Evolutionary conservation across 352 stramenopile species (phyloP).

Genomic region (Globisporangium middletonii): DNA sequence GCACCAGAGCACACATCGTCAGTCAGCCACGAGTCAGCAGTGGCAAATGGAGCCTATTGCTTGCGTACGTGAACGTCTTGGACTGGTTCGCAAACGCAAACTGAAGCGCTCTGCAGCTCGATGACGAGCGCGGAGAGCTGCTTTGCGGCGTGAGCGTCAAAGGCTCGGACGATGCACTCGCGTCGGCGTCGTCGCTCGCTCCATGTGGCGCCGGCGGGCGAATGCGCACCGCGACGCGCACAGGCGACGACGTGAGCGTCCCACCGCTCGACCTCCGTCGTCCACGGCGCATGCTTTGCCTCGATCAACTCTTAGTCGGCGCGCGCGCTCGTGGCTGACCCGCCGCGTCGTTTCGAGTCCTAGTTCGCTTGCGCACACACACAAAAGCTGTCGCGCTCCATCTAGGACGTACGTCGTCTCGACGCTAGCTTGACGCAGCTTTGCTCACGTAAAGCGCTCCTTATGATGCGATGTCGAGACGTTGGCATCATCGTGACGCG

Average conservation of each 20-base stretch:
- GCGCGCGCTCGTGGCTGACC: no score
- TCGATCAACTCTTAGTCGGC: no score
- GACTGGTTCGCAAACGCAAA: slow-evolving; percentile 30
- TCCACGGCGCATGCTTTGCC: slow-evolving; percentile 21
- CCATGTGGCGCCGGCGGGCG: slow-evolving; percentile 17
- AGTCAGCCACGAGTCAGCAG: not conserved
- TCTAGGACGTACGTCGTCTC: no score
- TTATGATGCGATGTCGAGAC: no score
- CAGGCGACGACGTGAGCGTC: slow-evolving; percentile 16
- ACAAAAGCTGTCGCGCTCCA: no score
- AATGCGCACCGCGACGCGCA: slow-evolving; percentile 67
- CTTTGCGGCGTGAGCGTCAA: slow-evolving; percentile 12
- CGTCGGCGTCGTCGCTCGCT: slow-evolving; percentile 1
- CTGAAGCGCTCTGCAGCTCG: slow-evolving; percentile 17
- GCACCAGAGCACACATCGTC: not conserved
- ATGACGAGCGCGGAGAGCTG: slow-evolving; percentile 6
- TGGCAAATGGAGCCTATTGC: not conserved
- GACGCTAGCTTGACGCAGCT: no score
- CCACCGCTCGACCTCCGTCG: slow-evolving; percentile 8
- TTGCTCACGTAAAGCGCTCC: no score
- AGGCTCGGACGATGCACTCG: not conserved
- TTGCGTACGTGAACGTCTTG: slow-evolving; percentile 44
- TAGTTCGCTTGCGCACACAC: no score
- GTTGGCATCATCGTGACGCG: no score
- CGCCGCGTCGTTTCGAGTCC: no score